Conservation (phyloP, 1,139 yeast species). For the Yamadazyma taylorii region DNA sequence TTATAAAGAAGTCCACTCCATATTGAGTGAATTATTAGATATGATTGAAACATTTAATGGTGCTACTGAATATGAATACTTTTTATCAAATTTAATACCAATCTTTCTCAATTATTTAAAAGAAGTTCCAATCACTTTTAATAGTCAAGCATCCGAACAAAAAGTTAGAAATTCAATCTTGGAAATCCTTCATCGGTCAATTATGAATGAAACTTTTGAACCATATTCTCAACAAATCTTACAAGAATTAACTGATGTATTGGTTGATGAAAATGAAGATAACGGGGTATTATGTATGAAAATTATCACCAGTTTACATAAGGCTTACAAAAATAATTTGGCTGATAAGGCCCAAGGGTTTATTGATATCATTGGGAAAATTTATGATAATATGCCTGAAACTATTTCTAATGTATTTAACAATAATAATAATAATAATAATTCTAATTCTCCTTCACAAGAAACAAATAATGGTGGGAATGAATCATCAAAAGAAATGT, state of each 20-base stretch:
- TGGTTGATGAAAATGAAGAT: conserved; percentile 86
- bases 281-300: conserved; percentile 93
- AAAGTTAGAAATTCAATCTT: conserved; percentile 73
- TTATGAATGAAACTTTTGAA: conserved; percentile 79
- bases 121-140: conserved; percentile 71
- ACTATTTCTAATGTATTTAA: conserved; percentile 67
- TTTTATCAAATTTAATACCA: conserved; percentile 62
- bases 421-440: conserved; percentile 29
- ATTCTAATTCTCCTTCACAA: conserved; percentile 31
- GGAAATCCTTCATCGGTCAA: conserved; percentile 79
- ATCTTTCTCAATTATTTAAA: conserved; percentile 60
- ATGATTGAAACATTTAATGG: conserved; percentile 82
- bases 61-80: conserved; percentile 73
- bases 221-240: conserved; percentile 66
- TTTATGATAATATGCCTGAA: conserved; percentile 78
- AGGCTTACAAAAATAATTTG: conserved; percentile 72
- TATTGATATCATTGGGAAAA: conserved; percentile 69
- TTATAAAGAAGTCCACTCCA: conserved; percentile 58
- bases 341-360: conserved; percentile 78
- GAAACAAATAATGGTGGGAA: conserved; percentile 24
- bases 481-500: conserved; percentile 35
- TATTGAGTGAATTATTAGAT: conserved; percentile 80
- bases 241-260: conserved; percentile 57
- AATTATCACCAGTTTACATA: conserved; percentile 83
- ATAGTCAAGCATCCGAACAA: conserved; percentile 62